These are phyloP conservation scores for Rhodamnia argentea DNA, from an alignment of 345 rosid genomes.

Conservation along the genomic window DNA sequence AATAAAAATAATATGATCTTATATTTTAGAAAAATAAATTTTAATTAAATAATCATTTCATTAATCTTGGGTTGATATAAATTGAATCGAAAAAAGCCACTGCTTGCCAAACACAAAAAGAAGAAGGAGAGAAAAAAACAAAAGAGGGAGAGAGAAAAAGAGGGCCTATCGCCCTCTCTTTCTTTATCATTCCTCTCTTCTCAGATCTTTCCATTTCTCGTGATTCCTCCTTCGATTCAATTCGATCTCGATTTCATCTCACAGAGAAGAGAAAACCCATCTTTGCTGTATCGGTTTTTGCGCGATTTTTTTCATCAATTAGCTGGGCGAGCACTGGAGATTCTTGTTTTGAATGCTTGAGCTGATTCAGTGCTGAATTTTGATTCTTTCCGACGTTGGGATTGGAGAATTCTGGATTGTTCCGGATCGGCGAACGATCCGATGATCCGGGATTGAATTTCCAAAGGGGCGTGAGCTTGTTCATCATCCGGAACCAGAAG, in stretches of 20 bases:
- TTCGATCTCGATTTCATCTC: background rate
- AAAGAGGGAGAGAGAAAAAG: background rate
- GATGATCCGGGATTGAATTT: background rate
- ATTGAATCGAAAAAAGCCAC: background rate
- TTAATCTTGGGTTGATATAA: background rate
- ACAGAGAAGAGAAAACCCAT: background rate
- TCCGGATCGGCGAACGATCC: background rate
- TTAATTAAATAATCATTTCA: background rate
- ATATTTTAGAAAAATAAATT: background rate
- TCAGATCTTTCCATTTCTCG: conserved; percentile 1
- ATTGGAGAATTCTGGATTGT: background rate
- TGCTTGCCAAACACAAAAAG: background rate
- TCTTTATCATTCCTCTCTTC: background rate
- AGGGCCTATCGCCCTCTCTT: conserved; percentile 1
- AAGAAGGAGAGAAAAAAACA: background rate
- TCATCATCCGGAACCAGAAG: background rate
- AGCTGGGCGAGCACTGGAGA: background rate
- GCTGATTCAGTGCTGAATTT: background rate
- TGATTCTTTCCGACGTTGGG: background rate
- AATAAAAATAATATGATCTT: too few species aligned
- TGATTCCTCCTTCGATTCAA: background rate
- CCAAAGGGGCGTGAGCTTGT: background rate
- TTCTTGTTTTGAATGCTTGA: background rate
- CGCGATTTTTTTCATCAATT: background rate
- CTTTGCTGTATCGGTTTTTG: background rate